phyloP scores from a whole-genome alignment of 1,284 basidiomycete genomes.

The Heterobasidion irregulare region DNA sequence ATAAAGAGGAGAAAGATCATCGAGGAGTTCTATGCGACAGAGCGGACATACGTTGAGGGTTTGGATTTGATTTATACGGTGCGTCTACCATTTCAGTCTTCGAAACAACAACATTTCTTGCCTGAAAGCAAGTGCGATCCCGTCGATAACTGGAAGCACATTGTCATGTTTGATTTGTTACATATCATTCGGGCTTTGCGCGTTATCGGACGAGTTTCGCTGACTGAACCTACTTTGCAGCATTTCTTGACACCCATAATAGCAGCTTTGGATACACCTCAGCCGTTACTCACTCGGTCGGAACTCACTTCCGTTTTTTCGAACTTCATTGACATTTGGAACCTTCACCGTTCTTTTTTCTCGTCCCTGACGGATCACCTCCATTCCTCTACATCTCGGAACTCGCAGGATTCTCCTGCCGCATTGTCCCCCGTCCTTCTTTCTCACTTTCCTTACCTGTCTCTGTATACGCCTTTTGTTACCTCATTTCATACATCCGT shows the following conservation, averaged over 20 bases:
- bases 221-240: constrained; percentile 26
- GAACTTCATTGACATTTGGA: constrained; percentile 90
- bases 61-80: constrained; percentile 78
- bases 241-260: constrained; percentile 76
- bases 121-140: background rate
- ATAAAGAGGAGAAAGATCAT: constrained; percentile 44
- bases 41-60: constrained; percentile 72
- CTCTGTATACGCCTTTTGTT: constrained; percentile 76
- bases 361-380: constrained; percentile 46
- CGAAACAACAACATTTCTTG: background rate
- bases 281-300: constrained; percentile 60
- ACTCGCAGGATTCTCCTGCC: constrained; percentile 14
- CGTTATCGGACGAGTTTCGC: background rate
- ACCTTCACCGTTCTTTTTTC: constrained; percentile 77
- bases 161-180: no score
- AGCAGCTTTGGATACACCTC: constrained; percentile 52
- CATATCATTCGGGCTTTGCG: no score
- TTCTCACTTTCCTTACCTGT: constrained; percentile 46
- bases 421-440: constrained; percentile 37
- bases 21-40: constrained; percentile 73
- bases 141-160: no score
- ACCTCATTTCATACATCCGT: constrained; percentile 69
- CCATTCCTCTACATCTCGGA: constrained; percentile 15
- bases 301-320: constrained; percentile 75
- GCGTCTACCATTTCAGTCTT: constrained; percentile 13